These are phyloP conservation scores for Wickerhamiella sergipiensis DNA, from an alignment of 805 yeast species.

Conservation along the genomic window DNA sequence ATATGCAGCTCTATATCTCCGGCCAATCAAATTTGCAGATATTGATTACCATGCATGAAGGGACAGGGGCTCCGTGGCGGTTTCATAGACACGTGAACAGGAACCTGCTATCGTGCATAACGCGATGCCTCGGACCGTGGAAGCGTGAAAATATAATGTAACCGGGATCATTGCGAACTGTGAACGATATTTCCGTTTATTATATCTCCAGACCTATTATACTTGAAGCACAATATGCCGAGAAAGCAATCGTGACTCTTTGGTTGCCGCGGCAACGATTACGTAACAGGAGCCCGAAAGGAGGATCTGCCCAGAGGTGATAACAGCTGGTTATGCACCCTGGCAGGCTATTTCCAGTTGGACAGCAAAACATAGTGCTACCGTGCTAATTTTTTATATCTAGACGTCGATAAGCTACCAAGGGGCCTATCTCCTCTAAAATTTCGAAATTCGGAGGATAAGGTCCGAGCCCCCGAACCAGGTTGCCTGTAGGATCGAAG, in stretches of 20 bases:
- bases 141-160: neutral
- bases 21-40: neutral
- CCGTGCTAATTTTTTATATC: neutral
- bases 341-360: neutral
- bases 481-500: neutral
- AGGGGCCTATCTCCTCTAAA: neutral
- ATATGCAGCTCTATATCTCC: neutral
- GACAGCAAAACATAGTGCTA: neutral
- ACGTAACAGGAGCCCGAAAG: neutral
- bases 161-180: neutral
- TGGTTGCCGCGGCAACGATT: neutral
- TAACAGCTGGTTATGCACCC: neutral
- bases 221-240: neutral
- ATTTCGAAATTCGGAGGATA: neutral
- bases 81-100: neutral
- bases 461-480: neutral
- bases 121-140: neutral
- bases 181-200: too few species aligned
- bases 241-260: neutral
- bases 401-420: neutral
- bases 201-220: neutral
- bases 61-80: neutral
- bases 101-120: neutral
- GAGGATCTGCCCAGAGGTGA: neutral
- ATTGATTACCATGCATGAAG: neutral